These are phyloP conservation scores for Oxyria digyna DNA, from an alignment of 148 eudicot genomes.

Conservation along the genomic window DNA sequence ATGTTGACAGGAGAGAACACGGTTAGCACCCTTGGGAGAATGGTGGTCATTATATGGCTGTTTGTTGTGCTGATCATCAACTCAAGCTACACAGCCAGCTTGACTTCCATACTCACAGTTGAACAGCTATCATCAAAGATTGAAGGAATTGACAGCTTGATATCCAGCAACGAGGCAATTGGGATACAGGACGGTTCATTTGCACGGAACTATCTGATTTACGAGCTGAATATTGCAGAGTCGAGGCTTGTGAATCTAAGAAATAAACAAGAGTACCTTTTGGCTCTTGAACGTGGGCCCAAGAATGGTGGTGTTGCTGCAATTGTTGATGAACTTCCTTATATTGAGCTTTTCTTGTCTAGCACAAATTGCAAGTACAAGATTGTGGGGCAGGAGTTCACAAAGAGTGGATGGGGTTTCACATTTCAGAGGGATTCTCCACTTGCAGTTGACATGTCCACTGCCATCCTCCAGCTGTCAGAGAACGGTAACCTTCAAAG, in stretches of 20 bases:
- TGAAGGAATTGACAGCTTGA: conserved; percentile 62
- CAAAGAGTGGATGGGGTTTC: conserved; percentile 85
- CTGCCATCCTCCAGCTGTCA: conserved; percentile 29
- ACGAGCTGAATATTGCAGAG: conserved; percentile 54
- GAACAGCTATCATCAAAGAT: conserved; percentile 64
- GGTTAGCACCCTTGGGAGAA: conserved; percentile 70
- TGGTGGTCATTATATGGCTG: conserved; percentile 77
- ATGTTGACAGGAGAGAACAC: conserved; percentile 79
- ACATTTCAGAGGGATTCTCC: conserved; percentile 42
- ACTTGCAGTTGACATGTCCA: conserved; percentile 33
- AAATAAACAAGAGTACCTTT: conserved; percentile 56
- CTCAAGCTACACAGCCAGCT: conserved; percentile 90
- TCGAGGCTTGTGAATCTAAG: conserved; percentile 58
- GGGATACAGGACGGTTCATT: conserved; percentile 86
- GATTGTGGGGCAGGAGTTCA: conserved; percentile 62
- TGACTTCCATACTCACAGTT: conserved; percentile 79
- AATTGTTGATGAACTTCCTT: conserved; percentile 80
- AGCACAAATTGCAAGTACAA: conserved; percentile 40
- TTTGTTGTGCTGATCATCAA: conserved; percentile 74
- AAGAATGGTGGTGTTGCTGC: conserved; percentile 60
- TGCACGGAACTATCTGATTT: conserved; percentile 49
- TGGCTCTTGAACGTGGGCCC: conserved; percentile 30
- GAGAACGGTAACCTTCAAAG: conserved; percentile 25
- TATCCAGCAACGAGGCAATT: conserved; percentile 32
- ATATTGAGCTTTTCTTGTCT: conserved; percentile 55